Evolutionary conservation across 805 yeast genomes (phyloP).

Genomic region (Cephaloascus albidus): DNA sequence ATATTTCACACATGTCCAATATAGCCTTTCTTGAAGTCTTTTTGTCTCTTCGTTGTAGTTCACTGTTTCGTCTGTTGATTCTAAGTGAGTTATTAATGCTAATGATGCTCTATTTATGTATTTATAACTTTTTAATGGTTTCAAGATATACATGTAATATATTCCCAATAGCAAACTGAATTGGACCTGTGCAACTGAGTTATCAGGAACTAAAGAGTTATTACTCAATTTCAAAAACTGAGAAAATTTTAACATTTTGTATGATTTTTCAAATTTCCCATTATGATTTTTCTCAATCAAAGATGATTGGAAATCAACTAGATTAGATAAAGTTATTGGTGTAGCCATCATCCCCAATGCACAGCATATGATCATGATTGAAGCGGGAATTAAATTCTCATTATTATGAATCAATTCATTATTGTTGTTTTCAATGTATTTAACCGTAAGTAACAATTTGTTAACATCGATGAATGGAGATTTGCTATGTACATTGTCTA

Average conservation of each 20-base stretch:
- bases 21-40: conserved; percentile 2
- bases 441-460: conserved; percentile 1
- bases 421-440: neutral
- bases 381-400: conserved; percentile 1
- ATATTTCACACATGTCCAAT: conserved; percentile 4
- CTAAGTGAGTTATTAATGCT: conserved; percentile 1
- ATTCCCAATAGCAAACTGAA: conserved; percentile 2
- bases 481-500: conserved; percentile 4
- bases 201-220: neutral
- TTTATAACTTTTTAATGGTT: conserved; percentile 4
- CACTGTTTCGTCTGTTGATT: neutral
- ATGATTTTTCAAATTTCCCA: conserved; percentile 1
- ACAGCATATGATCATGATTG: conserved; percentile 1
- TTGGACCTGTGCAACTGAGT: neutral
- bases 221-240: conserved; percentile 1
- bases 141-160: conserved; percentile 3
- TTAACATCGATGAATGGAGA: conserved; percentile 3
- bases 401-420: neutral
- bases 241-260: conserved; percentile 2
- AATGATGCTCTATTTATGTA: conserved; percentile 1
- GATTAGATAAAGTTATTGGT: conserved; percentile 1
- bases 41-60: neutral
- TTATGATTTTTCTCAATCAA: conserved; percentile 1
- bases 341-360: conserved; percentile 2
- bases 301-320: conserved; percentile 1